These are phyloP conservation scores for Cucurbita ficifolia DNA, from an alignment of 306 rosid genomes.

Conservation along the genomic window DNA sequence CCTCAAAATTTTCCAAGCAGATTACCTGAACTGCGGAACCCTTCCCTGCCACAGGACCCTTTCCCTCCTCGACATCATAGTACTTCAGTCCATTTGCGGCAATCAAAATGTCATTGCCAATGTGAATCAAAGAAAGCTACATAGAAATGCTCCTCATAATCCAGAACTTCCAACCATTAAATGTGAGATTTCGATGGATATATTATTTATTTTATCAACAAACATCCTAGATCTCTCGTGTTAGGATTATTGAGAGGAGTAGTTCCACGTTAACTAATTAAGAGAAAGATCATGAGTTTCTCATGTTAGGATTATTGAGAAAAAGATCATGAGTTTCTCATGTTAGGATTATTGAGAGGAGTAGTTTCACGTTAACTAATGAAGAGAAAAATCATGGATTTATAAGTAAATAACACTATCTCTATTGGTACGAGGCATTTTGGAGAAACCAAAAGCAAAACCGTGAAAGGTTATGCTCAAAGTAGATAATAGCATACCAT, in stretches of 20 bases:
- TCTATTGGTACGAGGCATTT: no score
- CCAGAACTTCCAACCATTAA: background rate
- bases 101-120: background rate
- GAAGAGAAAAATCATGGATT: no score
- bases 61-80: slow-evolving; percentile 77
- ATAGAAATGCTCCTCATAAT: background rate
- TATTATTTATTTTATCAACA: background rate
- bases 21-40: slow-evolving; percentile 68
- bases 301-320: background rate
- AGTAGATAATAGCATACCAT: no score
- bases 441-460: no score
- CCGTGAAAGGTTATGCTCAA: no score
- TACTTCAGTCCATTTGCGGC: slow-evolving; percentile 74
- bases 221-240: background rate
- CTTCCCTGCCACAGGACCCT: slow-evolving; percentile 56
- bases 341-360: background rate
- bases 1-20: background rate
- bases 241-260: background rate
- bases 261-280: no score
- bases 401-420: no score
- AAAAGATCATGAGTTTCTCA: background rate
- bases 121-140: background rate
- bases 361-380: no score
- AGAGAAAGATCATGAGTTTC: no score
- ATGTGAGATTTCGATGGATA: background rate